phyloP scores from a whole-genome alignment of 225 moss, liverwort and hornwort species.

The Pleurozium schreberi region DNA sequence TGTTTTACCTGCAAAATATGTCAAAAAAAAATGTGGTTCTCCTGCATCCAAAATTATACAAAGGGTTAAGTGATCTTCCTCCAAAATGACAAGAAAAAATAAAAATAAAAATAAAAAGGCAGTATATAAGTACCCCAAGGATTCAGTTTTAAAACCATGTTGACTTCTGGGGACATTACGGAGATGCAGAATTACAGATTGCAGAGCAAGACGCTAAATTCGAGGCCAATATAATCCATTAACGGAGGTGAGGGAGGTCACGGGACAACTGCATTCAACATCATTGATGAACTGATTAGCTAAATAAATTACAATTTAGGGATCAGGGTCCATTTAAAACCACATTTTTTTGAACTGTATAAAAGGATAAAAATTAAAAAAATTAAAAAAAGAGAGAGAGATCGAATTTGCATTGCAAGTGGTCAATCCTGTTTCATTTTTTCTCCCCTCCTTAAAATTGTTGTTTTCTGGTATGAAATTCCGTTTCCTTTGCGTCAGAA shows the following conservation, averaged over 20 bases:
- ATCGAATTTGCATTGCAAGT: background rate
- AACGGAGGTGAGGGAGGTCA: background rate
- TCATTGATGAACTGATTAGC: conserved; percentile 15
- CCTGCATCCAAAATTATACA: background rate
- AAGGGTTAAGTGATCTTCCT: background rate
- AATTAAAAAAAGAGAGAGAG: too few species aligned
- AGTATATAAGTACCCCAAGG: background rate
- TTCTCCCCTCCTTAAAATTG: too few species aligned
- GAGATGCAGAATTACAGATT: background rate
- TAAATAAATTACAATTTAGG: background rate
- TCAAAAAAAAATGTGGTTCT: too few species aligned
- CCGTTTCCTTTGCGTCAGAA: too few species aligned
- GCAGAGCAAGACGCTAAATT: background rate
- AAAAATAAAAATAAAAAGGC: background rate
- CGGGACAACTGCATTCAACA: background rate
- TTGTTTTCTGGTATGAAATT: too few species aligned
- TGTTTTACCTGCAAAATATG: background rate
- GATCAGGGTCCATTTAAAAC: background rate
- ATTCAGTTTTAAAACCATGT: background rate
- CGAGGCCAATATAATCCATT: background rate
- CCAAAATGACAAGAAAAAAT: background rate
- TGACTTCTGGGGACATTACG: background rate
- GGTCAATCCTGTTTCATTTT: too few species aligned
- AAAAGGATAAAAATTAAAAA: too few species aligned
- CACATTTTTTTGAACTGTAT: too few species aligned